A percentile compares a stretch with the other conserved stretches of the same genome.
phyloP scores from a whole-genome alignment of 352 stramenopile species.

The Phytophthora constricta region DNA sequence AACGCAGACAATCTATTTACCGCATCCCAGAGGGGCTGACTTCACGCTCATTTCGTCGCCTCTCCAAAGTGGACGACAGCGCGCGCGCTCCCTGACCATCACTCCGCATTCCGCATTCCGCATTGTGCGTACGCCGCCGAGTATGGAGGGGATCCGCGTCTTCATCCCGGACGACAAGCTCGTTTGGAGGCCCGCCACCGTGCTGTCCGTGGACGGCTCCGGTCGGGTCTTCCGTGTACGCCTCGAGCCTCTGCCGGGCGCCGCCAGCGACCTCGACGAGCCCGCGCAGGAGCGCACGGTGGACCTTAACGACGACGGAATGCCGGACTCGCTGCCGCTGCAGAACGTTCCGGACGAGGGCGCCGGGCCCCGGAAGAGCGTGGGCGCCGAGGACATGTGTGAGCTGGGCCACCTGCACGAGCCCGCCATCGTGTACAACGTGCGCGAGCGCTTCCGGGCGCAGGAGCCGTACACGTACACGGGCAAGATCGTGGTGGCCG shows the following conservation, averaged over 20 bases:
- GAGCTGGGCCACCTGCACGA: constrained; percentile 89
- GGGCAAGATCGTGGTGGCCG: constrained; percentile 96
- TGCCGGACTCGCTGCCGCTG: constrained; percentile 79
- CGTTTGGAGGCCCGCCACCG: constrained; percentile 83
- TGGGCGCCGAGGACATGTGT: constrained; percentile 87
- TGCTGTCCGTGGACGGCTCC: constrained; percentile 63
- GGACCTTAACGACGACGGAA: constrained; percentile 73
- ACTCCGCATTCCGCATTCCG: constrained; percentile 18
- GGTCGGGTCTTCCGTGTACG: constrained; percentile 77
- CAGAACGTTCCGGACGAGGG: constrained; percentile 55
- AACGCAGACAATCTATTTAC: background rate
- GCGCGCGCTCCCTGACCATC: no score
- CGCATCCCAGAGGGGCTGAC: background rate
- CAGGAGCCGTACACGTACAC: constrained; percentile 96
- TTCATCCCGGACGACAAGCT: constrained; percentile 85
- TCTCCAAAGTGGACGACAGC: no score
- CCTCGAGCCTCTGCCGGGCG: constrained; percentile 38
- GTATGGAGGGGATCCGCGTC: constrained; percentile 86
- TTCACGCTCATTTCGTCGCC: no score
- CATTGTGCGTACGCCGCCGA: no score
- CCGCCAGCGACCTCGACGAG: constrained; percentile 25
- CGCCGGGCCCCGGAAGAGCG: constrained; percentile 20
- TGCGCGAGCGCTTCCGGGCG: constrained; percentile 85
- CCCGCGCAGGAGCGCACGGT: constrained; percentile 60
- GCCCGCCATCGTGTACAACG: constrained; percentile 93